Conservation (phyloP, 805 yeast genomes). For the Torulaspora quercuum region DNA sequence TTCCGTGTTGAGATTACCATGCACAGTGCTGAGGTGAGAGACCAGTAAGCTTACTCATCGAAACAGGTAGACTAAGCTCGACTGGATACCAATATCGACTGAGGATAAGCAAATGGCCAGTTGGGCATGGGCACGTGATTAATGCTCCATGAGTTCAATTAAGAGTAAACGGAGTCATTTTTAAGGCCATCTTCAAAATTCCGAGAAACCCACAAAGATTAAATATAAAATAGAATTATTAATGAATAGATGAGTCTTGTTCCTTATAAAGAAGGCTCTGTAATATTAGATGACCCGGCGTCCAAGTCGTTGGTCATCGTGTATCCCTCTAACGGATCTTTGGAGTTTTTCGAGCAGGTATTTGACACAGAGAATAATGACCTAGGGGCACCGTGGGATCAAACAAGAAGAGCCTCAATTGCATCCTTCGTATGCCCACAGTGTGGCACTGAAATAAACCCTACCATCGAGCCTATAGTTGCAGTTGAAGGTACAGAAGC, state of each 20-base stretch:
- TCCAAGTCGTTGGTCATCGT: conserved; percentile 33
- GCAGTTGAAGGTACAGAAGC: conserved; percentile 1
- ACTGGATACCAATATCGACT: too few relatives aligned
- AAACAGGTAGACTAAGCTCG: too few relatives aligned
- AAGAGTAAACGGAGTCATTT: too few relatives aligned
- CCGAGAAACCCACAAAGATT: too few relatives aligned
- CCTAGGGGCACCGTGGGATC: conserved; percentile 5
- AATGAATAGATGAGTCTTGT: conserved; percentile 34
- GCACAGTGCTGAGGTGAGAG: too few relatives aligned
- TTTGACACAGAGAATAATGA: conserved; percentile 11
- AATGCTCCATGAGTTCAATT: too few relatives aligned
- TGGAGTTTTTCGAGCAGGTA: conserved; percentile 26
- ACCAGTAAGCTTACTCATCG: too few relatives aligned
- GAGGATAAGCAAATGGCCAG: too few relatives aligned
- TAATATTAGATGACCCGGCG: conserved; percentile 31
- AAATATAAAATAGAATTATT: too few relatives aligned
- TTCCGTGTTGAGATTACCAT: too few relatives aligned
- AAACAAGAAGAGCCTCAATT: conserved; percentile 15
- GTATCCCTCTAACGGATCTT: conserved; percentile 26
- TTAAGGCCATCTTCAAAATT: too few relatives aligned
- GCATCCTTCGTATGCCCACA: conserved; percentile 32
- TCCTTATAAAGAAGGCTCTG: conserved; percentile 28
- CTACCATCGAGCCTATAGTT: conserved; percentile 1
- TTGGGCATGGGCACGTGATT: too few relatives aligned
- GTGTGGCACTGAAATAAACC: conserved; percentile 32